Conservation (phyloP, 2,329 filamentous ascomycete species). For the Hysterium pulicare region DNA sequence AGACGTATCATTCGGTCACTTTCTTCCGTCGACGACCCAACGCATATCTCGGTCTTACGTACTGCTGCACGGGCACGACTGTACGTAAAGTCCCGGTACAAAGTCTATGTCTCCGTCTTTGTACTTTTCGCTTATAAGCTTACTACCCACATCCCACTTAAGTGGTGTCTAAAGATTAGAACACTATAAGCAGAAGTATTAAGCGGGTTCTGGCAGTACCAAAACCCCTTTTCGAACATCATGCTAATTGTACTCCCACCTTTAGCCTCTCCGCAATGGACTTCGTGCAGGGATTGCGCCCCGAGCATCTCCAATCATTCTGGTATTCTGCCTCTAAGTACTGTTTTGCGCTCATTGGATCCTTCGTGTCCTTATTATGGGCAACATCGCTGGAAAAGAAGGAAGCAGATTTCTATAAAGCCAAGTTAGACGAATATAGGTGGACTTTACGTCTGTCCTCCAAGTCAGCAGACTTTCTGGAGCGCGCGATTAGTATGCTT, state of each 20-base stretch:
- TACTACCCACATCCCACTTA: too few species aligned
- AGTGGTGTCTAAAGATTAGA: too few species aligned
- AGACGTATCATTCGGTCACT: constrained; percentile 40
- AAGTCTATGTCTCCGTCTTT: too few species aligned
- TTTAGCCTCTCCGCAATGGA: constrained; percentile 43
- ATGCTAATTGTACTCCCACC: too few species aligned
- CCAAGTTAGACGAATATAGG: constrained; percentile 40
- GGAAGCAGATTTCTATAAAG: constrained; percentile 34
- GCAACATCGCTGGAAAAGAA: constrained; percentile 30
- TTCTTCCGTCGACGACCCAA: constrained; percentile 22
- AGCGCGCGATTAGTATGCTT: constrained; percentile 31
- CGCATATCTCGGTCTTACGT: constrained; percentile 38
- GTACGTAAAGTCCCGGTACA: too few species aligned
- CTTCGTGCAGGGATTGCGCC: constrained; percentile 44
- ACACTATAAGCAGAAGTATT: too few species aligned
- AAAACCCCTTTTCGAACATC: too few species aligned
- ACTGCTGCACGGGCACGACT: constrained; percentile 43
- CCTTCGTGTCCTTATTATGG: constrained; percentile 41
- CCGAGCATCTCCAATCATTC: constrained; percentile 46
- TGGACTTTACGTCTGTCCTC: constrained; percentile 43
- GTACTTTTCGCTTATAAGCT: too few species aligned
- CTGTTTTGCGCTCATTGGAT: constrained; percentile 42
- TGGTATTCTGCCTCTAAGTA: constrained; percentile 47
- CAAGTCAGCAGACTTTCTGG: constrained; percentile 44
- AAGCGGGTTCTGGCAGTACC: too few species aligned